A percentile compares a stretch with the other conserved stretches of the same genome.
phyloP scores from a whole-genome alignment of 257 asterid species.

The Primulina eburnea region DNA sequence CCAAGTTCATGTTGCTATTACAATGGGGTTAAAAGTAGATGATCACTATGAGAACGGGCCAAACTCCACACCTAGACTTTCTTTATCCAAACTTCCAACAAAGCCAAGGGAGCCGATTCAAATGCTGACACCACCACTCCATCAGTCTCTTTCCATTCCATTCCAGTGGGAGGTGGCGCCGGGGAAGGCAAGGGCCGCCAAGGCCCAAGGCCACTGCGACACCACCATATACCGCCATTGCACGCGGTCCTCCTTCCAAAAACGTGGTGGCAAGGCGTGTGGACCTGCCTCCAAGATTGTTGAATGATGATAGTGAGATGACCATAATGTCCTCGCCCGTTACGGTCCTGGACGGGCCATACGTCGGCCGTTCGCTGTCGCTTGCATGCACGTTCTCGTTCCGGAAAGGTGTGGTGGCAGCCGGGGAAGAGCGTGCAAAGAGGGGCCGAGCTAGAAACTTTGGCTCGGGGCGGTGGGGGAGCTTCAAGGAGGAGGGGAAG shows the following conservation, averaged over 20 bases:
- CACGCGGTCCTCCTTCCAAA: background rate
- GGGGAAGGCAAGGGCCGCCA: conserved; percentile 54
- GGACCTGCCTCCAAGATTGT: conserved; percentile 63
- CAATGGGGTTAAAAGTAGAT: conserved; percentile 20
- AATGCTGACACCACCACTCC: conserved; percentile 61
- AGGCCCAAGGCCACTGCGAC: background rate
- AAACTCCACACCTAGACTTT: conserved; percentile 53
- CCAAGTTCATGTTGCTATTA: background rate
- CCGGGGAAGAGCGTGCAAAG: conserved; percentile 25
- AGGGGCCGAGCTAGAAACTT: conserved; percentile 13
- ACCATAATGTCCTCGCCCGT: conserved; percentile 49
- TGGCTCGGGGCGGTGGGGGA: conserved; percentile 51
- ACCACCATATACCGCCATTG: background rate
- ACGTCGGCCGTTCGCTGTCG: background rate
- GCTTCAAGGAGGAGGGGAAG: conserved; percentile 36
- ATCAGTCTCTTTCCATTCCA: conserved; percentile 54
- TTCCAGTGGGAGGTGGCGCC: conserved; percentile 89
- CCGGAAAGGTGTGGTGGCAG: conserved; percentile 33
- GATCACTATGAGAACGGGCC: conserved; percentile 27
- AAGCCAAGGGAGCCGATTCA: conserved; percentile 36
- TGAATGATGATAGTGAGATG: conserved; percentile 28
- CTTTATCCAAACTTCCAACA: conserved; percentile 51
- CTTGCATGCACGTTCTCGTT: conserved; percentile 43
- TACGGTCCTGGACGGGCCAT: conserved; percentile 48
- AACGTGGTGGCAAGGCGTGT: conserved; percentile 42